Evolutionary conservation across 345 rosid species (phyloP).

Genomic region (Gossypium raimondii): DNA sequence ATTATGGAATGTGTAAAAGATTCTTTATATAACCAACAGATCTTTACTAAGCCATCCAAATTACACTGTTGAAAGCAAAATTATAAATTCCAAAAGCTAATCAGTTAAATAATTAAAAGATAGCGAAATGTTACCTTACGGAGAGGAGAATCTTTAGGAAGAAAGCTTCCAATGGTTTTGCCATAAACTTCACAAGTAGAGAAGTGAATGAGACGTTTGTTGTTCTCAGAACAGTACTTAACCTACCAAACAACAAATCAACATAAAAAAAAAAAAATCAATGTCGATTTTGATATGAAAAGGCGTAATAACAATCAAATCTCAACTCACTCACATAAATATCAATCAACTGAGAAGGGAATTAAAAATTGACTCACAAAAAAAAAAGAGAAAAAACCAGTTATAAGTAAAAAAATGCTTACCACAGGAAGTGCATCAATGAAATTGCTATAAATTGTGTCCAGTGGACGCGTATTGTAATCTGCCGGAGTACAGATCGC

Average conservation of each 20-base stretch:
- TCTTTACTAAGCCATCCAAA: no score
- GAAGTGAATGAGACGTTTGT: slow-evolving; percentile 94
- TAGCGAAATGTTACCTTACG: slow-evolving; percentile 59
- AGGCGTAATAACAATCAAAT: slow-evolving; percentile 8
- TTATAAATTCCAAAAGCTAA: neutral
- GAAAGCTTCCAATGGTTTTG: slow-evolving; percentile 88
- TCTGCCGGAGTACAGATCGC: slow-evolving; percentile 87
- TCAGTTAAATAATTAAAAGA: neutral
- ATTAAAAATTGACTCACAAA: neutral
- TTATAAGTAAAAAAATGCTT: slow-evolving; percentile 20
- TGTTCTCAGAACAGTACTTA: slow-evolving; percentile 95
- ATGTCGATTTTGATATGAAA: slow-evolving; percentile 9
- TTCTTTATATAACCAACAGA: no score
- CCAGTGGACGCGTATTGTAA: slow-evolving; percentile 72
- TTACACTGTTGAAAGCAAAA: neutral
- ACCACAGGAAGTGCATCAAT: slow-evolving; percentile 98
- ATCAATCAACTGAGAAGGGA: slow-evolving; percentile 9
- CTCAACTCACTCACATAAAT: neutral
- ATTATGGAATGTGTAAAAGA: neutral
- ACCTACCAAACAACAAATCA: slow-evolving; percentile 41
- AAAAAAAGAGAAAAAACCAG: neutral
- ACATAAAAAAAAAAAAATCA: slow-evolving; percentile 21
- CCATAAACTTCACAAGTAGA: slow-evolving; percentile 99
- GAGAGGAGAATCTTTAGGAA: slow-evolving; percentile 87
- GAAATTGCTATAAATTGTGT: slow-evolving; percentile 96